These are phyloP conservation scores for Cenchrus fungigraminus DNA, from an alignment of 176 grass and related monocot genomes.

Conservation along the genomic window DNA sequence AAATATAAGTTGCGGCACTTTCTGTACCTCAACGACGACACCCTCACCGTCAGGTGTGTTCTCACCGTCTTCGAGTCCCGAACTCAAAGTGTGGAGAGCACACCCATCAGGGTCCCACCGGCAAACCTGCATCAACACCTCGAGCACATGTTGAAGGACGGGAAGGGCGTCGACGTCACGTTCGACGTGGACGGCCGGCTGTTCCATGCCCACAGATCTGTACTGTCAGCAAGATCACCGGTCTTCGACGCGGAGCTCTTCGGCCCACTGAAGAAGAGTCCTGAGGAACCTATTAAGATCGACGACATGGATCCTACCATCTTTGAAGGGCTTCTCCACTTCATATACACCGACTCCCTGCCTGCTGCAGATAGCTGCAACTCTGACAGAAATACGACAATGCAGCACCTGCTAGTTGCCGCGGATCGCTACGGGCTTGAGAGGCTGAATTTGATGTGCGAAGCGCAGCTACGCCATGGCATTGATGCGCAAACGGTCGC, in stretches of 20 bases:
- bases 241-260: slow-evolving; percentile 44
- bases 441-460: slow-evolving; percentile 25
- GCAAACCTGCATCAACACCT: neutral
- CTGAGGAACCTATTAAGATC: neutral
- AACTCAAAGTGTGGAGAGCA: neutral
- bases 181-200: neutral
- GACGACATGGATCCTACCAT: slow-evolving; percentile 14
- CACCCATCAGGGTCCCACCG: neutral
- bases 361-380: neutral
- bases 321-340: slow-evolving; percentile 15
- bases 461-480: neutral
- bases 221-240: slow-evolving; percentile 37
- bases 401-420: slow-evolving; percentile 37
- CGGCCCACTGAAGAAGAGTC: neutral
- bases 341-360: neutral
- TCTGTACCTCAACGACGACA: neutral
- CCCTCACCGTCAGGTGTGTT: neutral
- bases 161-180: slow-evolving; percentile 4
- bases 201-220: slow-evolving; percentile 21
- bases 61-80: neutral
- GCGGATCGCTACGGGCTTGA: slow-evolving; percentile 37
- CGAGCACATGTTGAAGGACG: neutral
- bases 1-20: neutral
- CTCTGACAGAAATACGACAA: neutral
- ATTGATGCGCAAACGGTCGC: slow-evolving; percentile 15